Conservation (phyloP, 169 alveolate genomes). For the Perkinsus marinus region DNA sequence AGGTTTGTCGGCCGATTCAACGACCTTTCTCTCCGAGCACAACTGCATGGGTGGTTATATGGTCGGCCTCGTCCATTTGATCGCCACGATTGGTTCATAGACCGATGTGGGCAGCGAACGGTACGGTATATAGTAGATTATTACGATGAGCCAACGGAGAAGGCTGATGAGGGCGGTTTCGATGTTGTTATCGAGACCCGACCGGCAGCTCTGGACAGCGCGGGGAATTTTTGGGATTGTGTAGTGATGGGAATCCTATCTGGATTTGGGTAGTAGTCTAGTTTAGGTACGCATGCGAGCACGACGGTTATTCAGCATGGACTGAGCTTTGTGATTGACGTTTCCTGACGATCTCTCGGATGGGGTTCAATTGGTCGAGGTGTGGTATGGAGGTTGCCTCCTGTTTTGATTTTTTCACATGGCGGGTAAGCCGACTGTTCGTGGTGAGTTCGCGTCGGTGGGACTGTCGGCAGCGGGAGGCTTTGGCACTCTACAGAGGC, state of each 20-base stretch:
- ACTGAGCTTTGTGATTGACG: background rate
- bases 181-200: conserved; percentile 50
- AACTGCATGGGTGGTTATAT: conserved; percentile 5
- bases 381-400: background rate
- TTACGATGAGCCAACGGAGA: conserved; percentile 52
- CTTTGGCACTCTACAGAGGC: background rate
- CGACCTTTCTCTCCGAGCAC: conserved; percentile 42
- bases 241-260: background rate
- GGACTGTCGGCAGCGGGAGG: background rate
- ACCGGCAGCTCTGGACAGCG: conserved; percentile 46
- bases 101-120: conserved; percentile 48
- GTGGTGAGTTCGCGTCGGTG: background rate
- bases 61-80: conserved; percentile 58
- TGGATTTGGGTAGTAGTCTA: background rate
- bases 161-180: conserved; percentile 18
- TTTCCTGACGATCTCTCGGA: too few relatives aligned
- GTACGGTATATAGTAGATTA: conserved; percentile 61
- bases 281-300: background rate
- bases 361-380: too few relatives aligned
- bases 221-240: conserved; percentile 35
- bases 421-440: background rate
- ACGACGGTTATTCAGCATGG: background rate
- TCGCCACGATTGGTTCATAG: conserved; percentile 64
- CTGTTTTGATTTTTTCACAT: background rate
- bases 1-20: conserved; percentile 54